phyloP scores from a whole-genome alignment of 345 rosid species.

The Geranium brycei region DNA sequence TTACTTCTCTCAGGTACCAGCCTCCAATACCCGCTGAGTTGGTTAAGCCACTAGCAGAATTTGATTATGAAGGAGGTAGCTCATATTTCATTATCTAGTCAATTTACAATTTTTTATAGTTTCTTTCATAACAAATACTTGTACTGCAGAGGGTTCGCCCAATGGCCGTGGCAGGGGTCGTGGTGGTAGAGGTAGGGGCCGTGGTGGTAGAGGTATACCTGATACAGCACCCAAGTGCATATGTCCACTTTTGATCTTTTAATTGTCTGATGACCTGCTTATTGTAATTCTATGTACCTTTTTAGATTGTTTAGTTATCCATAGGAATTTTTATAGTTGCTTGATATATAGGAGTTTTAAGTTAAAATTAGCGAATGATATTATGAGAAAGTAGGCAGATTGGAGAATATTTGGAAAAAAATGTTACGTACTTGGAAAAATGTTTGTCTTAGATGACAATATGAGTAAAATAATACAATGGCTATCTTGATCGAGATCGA shows the following conservation, averaged over 20 bases:
- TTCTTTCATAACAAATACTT: background rate
- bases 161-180: background rate
- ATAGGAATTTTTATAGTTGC: too few relatives aligned
- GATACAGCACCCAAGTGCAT: background rate
- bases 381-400: too few relatives aligned
- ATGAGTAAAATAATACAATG: too few relatives aligned
- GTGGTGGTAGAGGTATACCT: background rate
- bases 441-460: too few relatives aligned
- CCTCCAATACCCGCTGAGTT: slow-evolving; percentile 9
- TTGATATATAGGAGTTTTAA: too few relatives aligned
- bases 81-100: background rate
- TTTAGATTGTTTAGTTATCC: too few relatives aligned
- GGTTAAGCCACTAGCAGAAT: slow-evolving; percentile 9
- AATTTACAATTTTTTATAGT: too few relatives aligned
- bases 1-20: slow-evolving; percentile 8
- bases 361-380: too few relatives aligned
- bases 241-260: background rate
- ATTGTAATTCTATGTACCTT: background rate
- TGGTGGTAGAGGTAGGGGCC: background rate
- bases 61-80: slow-evolving; percentile 12
- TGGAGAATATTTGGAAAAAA: too few relatives aligned
- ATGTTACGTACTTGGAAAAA: too few relatives aligned
- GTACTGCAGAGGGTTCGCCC: background rate
- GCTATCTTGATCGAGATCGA: too few relatives aligned
- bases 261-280: background rate